phyloP scores from a whole-genome alignment of 2,329 filamentous ascomycete species.

The Chaetomium olivaceum region DNA sequence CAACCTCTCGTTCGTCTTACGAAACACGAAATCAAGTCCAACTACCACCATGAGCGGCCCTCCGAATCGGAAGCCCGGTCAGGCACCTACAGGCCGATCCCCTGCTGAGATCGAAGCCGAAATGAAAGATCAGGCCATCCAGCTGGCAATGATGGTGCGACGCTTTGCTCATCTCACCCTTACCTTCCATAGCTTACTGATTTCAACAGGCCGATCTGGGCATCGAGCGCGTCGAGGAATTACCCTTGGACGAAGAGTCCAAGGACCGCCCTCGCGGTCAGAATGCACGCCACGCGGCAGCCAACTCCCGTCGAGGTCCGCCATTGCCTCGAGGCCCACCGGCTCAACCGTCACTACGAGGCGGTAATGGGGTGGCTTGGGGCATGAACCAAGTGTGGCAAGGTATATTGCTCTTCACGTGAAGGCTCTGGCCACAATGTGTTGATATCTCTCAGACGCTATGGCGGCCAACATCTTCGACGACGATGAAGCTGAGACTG shows the following conservation, averaged over 20 bases:
- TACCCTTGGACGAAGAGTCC: constrained; percentile 24
- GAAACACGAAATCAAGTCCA: not conserved
- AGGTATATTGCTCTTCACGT: constrained; percentile 9
- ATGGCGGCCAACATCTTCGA: constrained; percentile 33
- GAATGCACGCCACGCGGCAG: not conserved
- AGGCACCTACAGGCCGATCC: not conserved
- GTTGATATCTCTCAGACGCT: constrained; percentile 24
- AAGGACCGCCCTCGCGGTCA: not conserved
- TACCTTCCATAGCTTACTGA: constrained; percentile 7
- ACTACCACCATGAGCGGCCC: not conserved
- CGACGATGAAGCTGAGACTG: constrained; percentile 37
- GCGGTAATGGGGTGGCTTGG: not conserved
- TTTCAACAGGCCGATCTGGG: constrained; percentile 38
- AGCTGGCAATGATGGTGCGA: constrained; percentile 21
- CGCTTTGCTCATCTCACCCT: not conserved
- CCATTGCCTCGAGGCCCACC: not conserved
- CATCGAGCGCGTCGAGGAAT: constrained; percentile 30
- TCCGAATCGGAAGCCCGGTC: not conserved
- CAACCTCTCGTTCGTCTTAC: not conserved
- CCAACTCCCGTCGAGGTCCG: not conserved
- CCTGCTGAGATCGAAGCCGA: not conserved
- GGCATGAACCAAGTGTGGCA: constrained; percentile 13
- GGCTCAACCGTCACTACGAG: not conserved
- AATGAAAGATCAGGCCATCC: not conserved
- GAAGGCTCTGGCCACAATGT: not conserved